Evolutionary conservation across 2,329 filamentous ascomycete genomes (phyloP).

Genomic region (Zymoseptoria passerinii): DNA sequence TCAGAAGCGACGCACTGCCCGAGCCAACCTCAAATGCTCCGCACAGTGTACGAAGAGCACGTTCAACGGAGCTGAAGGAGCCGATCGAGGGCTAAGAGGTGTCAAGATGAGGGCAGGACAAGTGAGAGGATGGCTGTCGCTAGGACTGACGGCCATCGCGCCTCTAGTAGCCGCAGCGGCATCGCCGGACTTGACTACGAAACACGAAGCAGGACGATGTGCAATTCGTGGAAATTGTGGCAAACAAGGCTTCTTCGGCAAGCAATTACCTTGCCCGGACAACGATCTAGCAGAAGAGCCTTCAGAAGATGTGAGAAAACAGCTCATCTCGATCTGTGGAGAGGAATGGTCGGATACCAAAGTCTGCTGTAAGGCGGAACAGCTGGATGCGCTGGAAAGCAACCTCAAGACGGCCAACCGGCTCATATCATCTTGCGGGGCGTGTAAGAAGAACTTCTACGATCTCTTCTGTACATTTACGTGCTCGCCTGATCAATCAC

Average conservation of each 20-base stretch:
- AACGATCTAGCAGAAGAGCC: conserved; percentile 75
- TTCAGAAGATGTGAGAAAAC: conserved; percentile 59
- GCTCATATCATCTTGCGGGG: conserved; percentile 87
- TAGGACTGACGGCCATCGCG: not conserved
- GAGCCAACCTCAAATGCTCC: not conserved
- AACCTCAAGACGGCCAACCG: conserved; percentile 81
- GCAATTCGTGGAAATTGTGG: conserved; percentile 88
- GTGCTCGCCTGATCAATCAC: conserved; percentile 90
- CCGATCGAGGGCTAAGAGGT: not conserved
- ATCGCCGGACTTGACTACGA: conserved; percentile 18
- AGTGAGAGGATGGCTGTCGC: not conserved
- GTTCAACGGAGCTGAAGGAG: not conserved
- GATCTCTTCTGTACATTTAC: conserved; percentile 98
- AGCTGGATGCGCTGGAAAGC: conserved; percentile 71
- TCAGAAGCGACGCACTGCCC: not conserved
- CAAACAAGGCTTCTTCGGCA: conserved; percentile 80
- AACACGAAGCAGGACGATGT: conserved; percentile 77
- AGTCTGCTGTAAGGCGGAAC: conserved; percentile 75
- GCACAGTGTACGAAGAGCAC: not conserved
- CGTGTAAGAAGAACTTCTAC: conserved; percentile 97
- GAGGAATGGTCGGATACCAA: conserved; percentile 74
- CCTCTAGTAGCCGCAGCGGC: conserved; percentile 1
- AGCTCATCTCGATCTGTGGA: conserved; percentile 79
- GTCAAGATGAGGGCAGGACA: conserved; percentile 2
- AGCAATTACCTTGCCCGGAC: conserved; percentile 84